Conservation (phyloP, 2,329 filamentous ascomycete species). For the Aureobasidium melanogenum region DNA sequence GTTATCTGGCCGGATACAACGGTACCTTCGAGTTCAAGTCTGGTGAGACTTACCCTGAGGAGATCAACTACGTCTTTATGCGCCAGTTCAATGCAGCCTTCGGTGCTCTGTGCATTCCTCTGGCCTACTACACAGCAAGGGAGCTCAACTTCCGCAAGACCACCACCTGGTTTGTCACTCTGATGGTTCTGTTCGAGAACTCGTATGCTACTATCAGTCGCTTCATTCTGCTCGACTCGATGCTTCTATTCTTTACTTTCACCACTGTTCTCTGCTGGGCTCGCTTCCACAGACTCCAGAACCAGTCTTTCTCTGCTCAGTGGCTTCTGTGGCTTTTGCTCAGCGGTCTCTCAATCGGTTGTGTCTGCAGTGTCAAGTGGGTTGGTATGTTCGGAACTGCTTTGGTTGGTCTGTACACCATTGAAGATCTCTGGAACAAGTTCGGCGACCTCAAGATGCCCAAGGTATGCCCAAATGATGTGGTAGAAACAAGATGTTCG, state of each 20-base stretch:
- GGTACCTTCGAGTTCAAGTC: constrained; percentile 99
- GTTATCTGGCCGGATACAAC: constrained; percentile 95
- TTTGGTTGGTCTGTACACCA: constrained; percentile 88
- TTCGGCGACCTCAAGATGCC: constrained; percentile 93
- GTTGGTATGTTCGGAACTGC: constrained; percentile 94
- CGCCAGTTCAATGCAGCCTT: constrained; percentile 94
- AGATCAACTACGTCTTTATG: constrained; percentile 98
- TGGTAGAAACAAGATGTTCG: neutral
- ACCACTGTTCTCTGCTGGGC: constrained; percentile 95
- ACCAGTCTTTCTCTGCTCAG: constrained; percentile 76
- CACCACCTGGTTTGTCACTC: constrained; percentile 86
- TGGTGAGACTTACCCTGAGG: constrained; percentile 85
- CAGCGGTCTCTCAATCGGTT: constrained; percentile 91
- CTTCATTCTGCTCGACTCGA: constrained; percentile 96
- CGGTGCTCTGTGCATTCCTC: constrained; percentile 80
- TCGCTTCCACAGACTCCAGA: constrained; percentile 84
- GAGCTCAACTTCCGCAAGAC: constrained; percentile 80
- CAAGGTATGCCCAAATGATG: constrained; percentile 44
- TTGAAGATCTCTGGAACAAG: constrained; percentile 96
- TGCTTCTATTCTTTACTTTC: constrained; percentile 98
- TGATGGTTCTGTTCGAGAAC: constrained; percentile 98
- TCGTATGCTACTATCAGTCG: constrained; percentile 98
- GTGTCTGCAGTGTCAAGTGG: constrained; percentile 97
- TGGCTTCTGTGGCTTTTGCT: constrained; percentile 95
- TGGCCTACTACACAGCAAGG: constrained; percentile 91